phyloP scores from a whole-genome alignment of 805 yeast species.

The Hanseniaspora jakobsenii region DNA sequence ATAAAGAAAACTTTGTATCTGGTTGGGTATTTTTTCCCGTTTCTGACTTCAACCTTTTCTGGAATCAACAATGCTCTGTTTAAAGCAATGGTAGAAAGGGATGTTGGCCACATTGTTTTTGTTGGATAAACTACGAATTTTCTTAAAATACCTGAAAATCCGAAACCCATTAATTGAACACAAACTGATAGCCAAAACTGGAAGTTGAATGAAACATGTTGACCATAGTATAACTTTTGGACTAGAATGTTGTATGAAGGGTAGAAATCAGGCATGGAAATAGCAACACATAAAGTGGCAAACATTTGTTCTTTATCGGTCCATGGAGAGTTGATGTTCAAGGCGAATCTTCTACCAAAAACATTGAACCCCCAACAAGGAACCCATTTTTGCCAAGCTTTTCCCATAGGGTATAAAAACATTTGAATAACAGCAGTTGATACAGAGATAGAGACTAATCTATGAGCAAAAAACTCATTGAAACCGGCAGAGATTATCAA shows the following conservation, averaged over 20 bases:
- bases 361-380: slow-evolving; percentile 37
- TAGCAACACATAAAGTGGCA: slow-evolving; percentile 36
- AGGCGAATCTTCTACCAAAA: slow-evolving; percentile 31
- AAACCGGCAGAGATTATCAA: slow-evolving; percentile 41
- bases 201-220: slow-evolving; percentile 34
- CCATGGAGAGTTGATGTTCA: slow-evolving; percentile 55
- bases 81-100: slow-evolving; percentile 46
- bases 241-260: slow-evolving; percentile 31
- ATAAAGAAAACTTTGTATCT: slow-evolving; percentile 38
- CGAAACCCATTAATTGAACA: slow-evolving; percentile 55
- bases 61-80: slow-evolving; percentile 39
- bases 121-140: slow-evolving; percentile 50
- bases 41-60: slow-evolving; percentile 28
- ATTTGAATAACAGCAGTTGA: slow-evolving; percentile 36
- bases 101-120: slow-evolving; percentile 52
- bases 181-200: slow-evolving; percentile 41
- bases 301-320: slow-evolving; percentile 54
- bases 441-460: slow-evolving; percentile 41
- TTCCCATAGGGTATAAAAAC: slow-evolving; percentile 37
- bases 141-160: slow-evolving; percentile 51
- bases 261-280: slow-evolving; percentile 29
- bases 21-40: no score
- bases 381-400: slow-evolving; percentile 30
- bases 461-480: slow-evolving; percentile 45
- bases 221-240: slow-evolving; percentile 26